phyloP scores from a whole-genome alignment of 768 basidiomycete species.

The Termitomyces sp. region DNA sequence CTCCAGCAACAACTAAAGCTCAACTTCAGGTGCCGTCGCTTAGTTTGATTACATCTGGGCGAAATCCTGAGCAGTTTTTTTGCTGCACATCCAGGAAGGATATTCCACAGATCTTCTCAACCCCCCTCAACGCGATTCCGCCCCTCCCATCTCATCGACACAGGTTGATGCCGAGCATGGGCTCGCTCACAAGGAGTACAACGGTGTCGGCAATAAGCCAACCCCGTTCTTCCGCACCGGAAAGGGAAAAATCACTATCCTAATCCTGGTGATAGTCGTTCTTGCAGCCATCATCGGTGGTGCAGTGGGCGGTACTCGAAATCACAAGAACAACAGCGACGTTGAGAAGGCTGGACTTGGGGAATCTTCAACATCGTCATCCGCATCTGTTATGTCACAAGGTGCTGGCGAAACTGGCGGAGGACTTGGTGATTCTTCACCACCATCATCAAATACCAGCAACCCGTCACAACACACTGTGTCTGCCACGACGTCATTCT shows the following conservation, averaged over 20 bases:
- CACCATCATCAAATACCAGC: too few species aligned
- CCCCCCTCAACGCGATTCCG: constrained; percentile 14
- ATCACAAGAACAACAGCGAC: background rate
- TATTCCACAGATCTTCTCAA: constrained; percentile 49
- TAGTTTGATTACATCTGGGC: background rate
- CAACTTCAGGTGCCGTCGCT: constrained; percentile 32
- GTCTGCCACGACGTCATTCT: too few species aligned
- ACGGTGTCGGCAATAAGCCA: constrained; percentile 13
- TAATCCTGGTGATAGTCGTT: constrained; percentile 36
- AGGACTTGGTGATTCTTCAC: too few species aligned
- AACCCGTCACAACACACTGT: too few species aligned
- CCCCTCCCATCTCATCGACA: constrained; percentile 17
- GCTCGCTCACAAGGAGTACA: constrained; percentile 20
- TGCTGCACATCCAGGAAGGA: constrained; percentile 39
- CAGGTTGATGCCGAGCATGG: constrained; percentile 20
- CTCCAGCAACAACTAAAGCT: constrained; percentile 35
- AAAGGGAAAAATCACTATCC: constrained; percentile 38
- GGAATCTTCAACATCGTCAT: background rate
- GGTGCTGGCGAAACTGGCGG: too few species aligned
- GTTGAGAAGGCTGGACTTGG: background rate
- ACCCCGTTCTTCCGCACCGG: constrained; percentile 49
- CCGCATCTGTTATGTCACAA: background rate
- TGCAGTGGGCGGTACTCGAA: constrained; percentile 44
- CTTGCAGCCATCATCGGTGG: constrained; percentile 56
- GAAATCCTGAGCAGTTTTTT: background rate